Evolutionary conservation across 2,329 filamentous ascomycete genomes (phyloP).

Genomic region (Stemphylium lycopersici): DNA sequence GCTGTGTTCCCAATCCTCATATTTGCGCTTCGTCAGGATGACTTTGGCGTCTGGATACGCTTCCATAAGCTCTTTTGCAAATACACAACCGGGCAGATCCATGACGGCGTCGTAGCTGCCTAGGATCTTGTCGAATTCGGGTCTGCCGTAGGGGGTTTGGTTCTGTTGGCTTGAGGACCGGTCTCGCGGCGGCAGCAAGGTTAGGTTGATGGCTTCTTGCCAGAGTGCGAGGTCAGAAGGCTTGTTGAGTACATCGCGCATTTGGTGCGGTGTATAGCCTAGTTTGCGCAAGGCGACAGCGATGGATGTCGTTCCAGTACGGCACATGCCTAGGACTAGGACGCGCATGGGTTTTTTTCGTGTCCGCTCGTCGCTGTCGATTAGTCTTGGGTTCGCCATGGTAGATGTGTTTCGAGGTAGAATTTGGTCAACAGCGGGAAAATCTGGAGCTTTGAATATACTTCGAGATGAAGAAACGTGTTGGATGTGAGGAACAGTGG

Average conservation of each 20-base stretch:
- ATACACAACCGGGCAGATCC: conserved; percentile 38
- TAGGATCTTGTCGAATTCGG: conserved; percentile 57
- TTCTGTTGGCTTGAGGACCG: conserved; percentile 14
- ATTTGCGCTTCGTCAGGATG: conserved; percentile 39
- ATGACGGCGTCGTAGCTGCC: conserved; percentile 50
- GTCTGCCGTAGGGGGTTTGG: conserved; percentile 31
- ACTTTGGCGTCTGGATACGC: conserved; percentile 45
- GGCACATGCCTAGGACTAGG: conserved; percentile 70
- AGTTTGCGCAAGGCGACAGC: conserved; percentile 53
- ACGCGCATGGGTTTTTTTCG: conserved; percentile 75
- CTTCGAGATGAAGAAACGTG: conserved; percentile 6
- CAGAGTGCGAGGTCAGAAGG: conserved; percentile 30
- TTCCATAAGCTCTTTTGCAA: conserved; percentile 35
- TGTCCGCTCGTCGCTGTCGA: conserved; percentile 69
- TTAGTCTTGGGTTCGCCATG: conserved; percentile 41
- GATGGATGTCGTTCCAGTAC: conserved; percentile 70
- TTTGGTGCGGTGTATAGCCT: conserved; percentile 35
- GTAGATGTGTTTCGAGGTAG: not conserved
- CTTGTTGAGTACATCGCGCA: conserved; percentile 30
- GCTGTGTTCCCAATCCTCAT: conserved; percentile 35
- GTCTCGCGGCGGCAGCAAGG: conserved; percentile 25
- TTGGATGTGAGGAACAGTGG: conserved; percentile 4
- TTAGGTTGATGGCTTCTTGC: conserved; percentile 39
- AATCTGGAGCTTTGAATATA: not conserved
- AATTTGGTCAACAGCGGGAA: not conserved